A percentile compares a stretch with the other conserved stretches of the same genome.
These are phyloP conservation scores for Tubosaeta sp. DNA, from an alignment of 768 basidiomycete genomes.

Conservation along the genomic window DNA sequence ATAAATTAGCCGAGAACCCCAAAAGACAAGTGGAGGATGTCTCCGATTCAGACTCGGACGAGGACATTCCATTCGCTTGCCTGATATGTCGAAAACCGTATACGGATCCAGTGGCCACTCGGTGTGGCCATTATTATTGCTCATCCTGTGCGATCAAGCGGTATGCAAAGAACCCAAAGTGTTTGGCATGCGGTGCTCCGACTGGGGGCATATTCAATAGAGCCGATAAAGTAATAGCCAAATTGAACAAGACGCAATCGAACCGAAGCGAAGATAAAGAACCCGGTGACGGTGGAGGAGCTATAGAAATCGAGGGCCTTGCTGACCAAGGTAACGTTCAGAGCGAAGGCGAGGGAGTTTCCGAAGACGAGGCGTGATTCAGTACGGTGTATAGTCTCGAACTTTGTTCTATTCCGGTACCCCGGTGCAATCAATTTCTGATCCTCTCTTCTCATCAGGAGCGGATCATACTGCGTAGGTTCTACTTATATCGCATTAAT, in stretches of 20 bases:
- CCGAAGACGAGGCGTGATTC: conserved; percentile 29
- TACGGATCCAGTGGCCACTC: conserved; percentile 92
- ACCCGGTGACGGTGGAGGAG: conserved; percentile 35
- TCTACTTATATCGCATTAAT: neutral
- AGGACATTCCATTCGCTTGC: conserved; percentile 98
- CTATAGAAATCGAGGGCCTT: conserved; percentile 62
- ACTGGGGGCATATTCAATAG: conserved; percentile 97
- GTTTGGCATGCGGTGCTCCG: conserved; percentile 87
- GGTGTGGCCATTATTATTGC: conserved; percentile 96
- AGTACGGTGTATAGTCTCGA: conserved; percentile 25
- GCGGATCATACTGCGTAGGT: conserved; percentile 14
- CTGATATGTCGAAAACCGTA: conserved; percentile 93
- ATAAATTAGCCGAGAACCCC: conserved; percentile 83
- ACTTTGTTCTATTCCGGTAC: conserved; percentile 31
- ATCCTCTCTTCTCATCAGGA: conserved; percentile 18
- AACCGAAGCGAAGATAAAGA: conserved; percentile 47
- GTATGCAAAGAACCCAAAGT: conserved; percentile 91
- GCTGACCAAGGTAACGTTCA: conserved; percentile 25
- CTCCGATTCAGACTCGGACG: conserved; percentile 68
- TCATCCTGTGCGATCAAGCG: conserved; percentile 93
- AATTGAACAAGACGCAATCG: conserved; percentile 70
- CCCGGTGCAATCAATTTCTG: conserved; percentile 22
- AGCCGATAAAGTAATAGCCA: conserved; percentile 88
- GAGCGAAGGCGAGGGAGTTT: conserved; percentile 25
- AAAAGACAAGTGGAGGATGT: conserved; percentile 51